Base-by-base conservation (phyloP, 2,329 filamentous ascomycete genomes). In the Fusarium drepaniforme region DNA sequence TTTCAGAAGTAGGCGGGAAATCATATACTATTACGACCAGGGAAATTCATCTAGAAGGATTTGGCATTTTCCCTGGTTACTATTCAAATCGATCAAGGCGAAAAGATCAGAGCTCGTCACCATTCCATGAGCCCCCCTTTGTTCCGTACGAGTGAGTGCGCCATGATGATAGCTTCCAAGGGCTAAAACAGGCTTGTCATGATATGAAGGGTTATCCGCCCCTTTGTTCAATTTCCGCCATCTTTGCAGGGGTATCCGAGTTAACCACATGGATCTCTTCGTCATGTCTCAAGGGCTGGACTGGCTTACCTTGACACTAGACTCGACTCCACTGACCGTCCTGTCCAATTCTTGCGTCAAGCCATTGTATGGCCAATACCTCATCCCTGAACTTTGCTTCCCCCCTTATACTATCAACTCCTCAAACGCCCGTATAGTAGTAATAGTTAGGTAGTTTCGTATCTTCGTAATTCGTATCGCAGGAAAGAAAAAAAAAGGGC, bases 1-100 rank as follows among this genome's bases (percentile, higher is more conserved):
- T 80, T 80, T 75, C 76, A 76, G 72, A 76, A 75, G 72, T 74
- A 73, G 73, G 70, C 70, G 73, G 58, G 49, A 71, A 70, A 70
- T 65, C 71, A 74, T 69, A 71, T 68, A 63, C 57, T 53, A 53
- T 30, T 13, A 30, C 49, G 18, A 11, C 64, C 64, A 64, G 73
- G 74, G 59, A 63, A 25, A 21, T 71, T 74, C 35, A 44, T 75
- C 73, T 66, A 68, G 53, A 65, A 28, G 58, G 66, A 66, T 53
- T 35, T 40, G 30, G 8, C 23, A 30, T 12, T 13, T 51, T 46
- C 53, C 60, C 63, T 68, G 61, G 66, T 46, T 46, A 64, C 37
- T 68, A 33, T 53, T 33, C 49, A 73, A 59, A 65, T 66, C 57
- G 64, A 58, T 23, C 64, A 44, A 40, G 64, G 42, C 38, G 37